Evolutionary conservation across 306 rosid species (phyloP).

Genomic region (Betula pendula): DNA sequence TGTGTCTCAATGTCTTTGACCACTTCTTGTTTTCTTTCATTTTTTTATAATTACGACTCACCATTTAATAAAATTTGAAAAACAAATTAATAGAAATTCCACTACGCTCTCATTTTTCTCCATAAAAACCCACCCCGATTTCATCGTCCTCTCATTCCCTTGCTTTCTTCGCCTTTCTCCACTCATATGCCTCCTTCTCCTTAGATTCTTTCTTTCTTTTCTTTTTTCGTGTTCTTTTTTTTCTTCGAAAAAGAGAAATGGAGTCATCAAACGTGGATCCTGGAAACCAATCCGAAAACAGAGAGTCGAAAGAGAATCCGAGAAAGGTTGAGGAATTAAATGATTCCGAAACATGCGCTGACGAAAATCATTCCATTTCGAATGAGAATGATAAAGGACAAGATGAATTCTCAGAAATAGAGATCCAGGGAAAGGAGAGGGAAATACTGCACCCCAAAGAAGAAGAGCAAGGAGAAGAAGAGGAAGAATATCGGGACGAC

Average conservation of each 20-base stretch:
- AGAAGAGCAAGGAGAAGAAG: background rate
- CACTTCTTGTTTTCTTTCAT: background rate
- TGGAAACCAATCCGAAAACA: conserved; percentile 25
- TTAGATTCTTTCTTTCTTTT: background rate
- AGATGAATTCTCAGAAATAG: background rate
- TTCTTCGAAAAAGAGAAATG: conserved; percentile 19
- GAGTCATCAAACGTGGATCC: conserved; percentile 1
- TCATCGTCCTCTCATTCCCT: conserved; percentile 10
- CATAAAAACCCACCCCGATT: conserved; percentile 9
- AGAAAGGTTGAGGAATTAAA: background rate
- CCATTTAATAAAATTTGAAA: no score
- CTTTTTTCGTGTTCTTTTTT: background rate
- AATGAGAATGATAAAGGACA: background rate
- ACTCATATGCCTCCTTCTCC: background rate
- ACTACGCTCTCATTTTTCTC: conserved; percentile 16
- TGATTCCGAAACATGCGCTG: background rate
- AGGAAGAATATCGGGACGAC: background rate
- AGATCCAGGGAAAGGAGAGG: background rate
- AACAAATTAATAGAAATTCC: no score
- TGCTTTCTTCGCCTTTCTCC: background rate
- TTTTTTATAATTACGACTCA: background rate
- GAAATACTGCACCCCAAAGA: background rate
- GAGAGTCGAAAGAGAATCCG: conserved; percentile 12
- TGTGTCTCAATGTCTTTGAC: background rate
- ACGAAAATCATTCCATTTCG: background rate